A percentile compares a stretch with the other conserved stretches of the same genome.
These are phyloP conservation scores for Puccinia coronata DNA, from an alignment of 1,284 basidiomycete species.

Conservation along the genomic window DNA sequence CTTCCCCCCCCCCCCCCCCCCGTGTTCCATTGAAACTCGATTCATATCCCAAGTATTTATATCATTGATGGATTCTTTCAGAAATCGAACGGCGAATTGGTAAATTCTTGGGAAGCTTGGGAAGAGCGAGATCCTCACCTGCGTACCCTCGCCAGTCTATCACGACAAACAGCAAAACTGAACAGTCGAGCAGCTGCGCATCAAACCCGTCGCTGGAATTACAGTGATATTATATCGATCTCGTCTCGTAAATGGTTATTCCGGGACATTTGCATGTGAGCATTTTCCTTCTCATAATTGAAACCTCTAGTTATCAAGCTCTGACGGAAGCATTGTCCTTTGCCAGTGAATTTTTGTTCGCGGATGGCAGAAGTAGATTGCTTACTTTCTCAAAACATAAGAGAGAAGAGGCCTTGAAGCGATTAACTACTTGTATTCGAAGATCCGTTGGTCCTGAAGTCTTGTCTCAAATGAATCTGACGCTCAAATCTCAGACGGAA, in stretches of 20 bases:
- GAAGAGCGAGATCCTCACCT: constrained; percentile 62
- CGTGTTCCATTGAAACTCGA: constrained; percentile 14
- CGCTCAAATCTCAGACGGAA: constrained; percentile 45
- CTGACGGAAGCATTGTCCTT: constrained; percentile 88
- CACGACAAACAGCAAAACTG: constrained; percentile 75
- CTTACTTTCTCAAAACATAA: constrained; percentile 25
- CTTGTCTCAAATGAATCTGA: constrained; percentile 21
- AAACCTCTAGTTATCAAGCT: constrained; percentile 60
- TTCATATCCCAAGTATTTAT: constrained; percentile 68
- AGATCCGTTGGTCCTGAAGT: constrained; percentile 43
- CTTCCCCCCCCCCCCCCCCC: background rate
- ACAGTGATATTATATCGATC: constrained; percentile 73
- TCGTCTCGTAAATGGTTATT: constrained; percentile 83
- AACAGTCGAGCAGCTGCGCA: constrained; percentile 59
- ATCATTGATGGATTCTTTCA: constrained; percentile 91
- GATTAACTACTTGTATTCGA: constrained; percentile 30
- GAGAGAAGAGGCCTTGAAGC: constrained; percentile 43
- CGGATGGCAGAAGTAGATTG: constrained; percentile 65
- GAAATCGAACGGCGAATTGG: constrained; percentile 79
- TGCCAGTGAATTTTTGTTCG: constrained; percentile 75
- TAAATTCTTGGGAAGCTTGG: constrained; percentile 80
- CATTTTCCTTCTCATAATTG: constrained; percentile 3
- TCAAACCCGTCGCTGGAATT: constrained; percentile 65
- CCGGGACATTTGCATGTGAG: constrained; percentile 71
- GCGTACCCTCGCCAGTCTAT: constrained; percentile 70